Evolutionary conservation across 352 stramenopile species (phyloP).

Genomic region (Phytophthora pinifolia): DNA sequence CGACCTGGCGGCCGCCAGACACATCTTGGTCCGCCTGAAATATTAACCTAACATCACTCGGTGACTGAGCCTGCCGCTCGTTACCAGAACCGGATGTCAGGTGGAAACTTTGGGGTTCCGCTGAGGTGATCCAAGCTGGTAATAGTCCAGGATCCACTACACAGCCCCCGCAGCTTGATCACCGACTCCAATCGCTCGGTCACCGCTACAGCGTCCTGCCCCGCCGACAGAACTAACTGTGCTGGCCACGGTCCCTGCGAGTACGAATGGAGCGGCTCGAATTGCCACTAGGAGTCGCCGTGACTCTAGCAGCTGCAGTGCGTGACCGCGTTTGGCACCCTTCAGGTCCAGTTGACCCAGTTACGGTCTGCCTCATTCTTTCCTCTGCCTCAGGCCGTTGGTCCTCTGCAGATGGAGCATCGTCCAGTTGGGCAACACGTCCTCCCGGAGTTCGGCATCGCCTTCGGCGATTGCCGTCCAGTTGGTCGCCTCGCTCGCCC

Average conservation of each 20-base stretch:
- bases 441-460: not conserved
- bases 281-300: not conserved
- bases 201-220: not conserved
- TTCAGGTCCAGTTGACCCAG: conserved; percentile 1
- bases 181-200: not conserved
- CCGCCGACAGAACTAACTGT: not conserved
- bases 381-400: too few species aligned
- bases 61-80: too few species aligned
- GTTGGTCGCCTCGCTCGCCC: not conserved
- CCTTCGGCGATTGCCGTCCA: not conserved
- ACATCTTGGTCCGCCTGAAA: too few species aligned
- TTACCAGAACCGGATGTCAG: too few species aligned
- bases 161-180: conserved; percentile 3
- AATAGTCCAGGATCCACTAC: not conserved
- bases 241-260: not conserved
- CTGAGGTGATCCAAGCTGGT: too few species aligned
- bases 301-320: not conserved
- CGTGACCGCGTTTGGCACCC: not conserved
- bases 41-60: too few species aligned
- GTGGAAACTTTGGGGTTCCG: too few species aligned
- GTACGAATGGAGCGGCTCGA: not conserved
- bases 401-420: too few species aligned
- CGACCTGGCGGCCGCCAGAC: too few species aligned
- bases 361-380: not conserved
- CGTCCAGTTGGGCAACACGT: too few species aligned